Percentiles rank a stretch among this genome's conserved stretches.
Evolutionary conservation across 768 basidiomycete genomes (phyloP).

Genomic region (Mycena leptocephala): DNA sequence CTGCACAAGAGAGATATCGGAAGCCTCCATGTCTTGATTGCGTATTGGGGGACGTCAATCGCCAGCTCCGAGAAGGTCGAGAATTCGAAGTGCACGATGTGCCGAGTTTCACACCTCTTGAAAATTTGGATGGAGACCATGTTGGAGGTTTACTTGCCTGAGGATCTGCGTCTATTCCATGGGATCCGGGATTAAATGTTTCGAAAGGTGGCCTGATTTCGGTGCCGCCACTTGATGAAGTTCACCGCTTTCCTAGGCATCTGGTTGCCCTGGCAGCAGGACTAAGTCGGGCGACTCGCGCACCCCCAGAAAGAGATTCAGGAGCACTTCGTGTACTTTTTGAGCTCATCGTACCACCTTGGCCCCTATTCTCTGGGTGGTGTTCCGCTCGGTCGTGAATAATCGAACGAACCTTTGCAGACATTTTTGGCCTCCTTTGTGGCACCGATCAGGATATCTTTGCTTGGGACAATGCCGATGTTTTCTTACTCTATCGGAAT

Average conservation of each 20-base stretch:
- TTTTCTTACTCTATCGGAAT: not conserved
- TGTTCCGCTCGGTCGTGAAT: not conserved
- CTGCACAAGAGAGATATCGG: too few species aligned
- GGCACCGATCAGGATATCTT: conserved; percentile 4
- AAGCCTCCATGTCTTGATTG: not conserved
- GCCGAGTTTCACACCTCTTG: conserved; percentile 1
- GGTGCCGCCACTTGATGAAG: not conserved
- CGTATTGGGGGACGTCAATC: not conserved
- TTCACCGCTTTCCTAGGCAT: not conserved
- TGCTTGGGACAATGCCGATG: not conserved
- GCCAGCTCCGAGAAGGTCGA: not conserved
- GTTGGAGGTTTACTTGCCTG: not conserved
- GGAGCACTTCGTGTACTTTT: not conserved
- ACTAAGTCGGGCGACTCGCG: not conserved
- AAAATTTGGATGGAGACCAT: not conserved
- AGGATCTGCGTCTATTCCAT: not conserved
- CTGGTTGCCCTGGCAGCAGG: not conserved
- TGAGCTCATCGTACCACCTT: not conserved
- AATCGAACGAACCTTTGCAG: not conserved
- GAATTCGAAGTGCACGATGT: not conserved
- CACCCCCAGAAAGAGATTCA: not conserved
- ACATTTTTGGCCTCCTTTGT: not conserved
- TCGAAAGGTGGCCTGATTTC: not conserved
- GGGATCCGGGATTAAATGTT: not conserved
- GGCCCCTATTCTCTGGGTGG: conserved; percentile 10